These are phyloP conservation scores for Pelargonium myrrhifolium DNA, from an alignment of 441 rosid species.

Conservation along the genomic window DNA sequence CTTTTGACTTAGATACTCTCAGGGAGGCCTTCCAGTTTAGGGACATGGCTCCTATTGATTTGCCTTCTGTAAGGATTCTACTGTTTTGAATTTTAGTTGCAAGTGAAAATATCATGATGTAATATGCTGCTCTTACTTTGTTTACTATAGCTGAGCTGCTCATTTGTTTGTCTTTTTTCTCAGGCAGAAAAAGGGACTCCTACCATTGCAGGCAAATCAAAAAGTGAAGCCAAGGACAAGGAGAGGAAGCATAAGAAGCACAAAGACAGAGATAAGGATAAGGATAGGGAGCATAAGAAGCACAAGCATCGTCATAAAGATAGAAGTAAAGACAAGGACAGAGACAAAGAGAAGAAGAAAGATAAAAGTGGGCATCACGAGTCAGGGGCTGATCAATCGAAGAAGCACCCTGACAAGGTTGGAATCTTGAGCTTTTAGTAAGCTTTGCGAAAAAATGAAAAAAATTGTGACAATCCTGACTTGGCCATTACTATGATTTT, in stretches of 20 bases:
- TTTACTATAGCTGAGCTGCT: neutral
- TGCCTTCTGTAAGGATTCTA: slow-evolving; percentile 53
- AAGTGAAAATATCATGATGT: neutral
- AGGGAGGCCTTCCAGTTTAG: slow-evolving; percentile 65
- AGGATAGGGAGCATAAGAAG: slow-evolving; percentile 47
- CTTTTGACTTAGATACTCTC: slow-evolving; percentile 71
- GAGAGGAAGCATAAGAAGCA: slow-evolving; percentile 74
- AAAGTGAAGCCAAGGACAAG: slow-evolving; percentile 45
- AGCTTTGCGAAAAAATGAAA: neutral
- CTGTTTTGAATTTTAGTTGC: neutral
- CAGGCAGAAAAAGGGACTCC: slow-evolving; percentile 53
- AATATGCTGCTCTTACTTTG: neutral
- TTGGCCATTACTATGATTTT: neutral
- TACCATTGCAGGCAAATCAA: slow-evolving; percentile 37
- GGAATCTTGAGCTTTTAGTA: neutral
- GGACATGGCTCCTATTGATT: slow-evolving; percentile 62
- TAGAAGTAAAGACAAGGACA: slow-evolving; percentile 42
- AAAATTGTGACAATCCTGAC: neutral
- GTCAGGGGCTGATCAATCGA: slow-evolving; percentile 22
- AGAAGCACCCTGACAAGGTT: slow-evolving; percentile 25
- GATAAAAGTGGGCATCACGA: slow-evolving; percentile 15
- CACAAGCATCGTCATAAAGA: slow-evolving; percentile 79
- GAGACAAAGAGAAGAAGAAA: slow-evolving; percentile 24
- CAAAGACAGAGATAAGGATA: slow-evolving; percentile 41
- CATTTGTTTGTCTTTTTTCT: slow-evolving; percentile 9